A percentile compares a stretch with the other conserved stretches of the same genome.
These are phyloP conservation scores for Fraxinus angustifolia DNA, from an alignment of 305 asterid genomes.

Conservation along the genomic window DNA sequence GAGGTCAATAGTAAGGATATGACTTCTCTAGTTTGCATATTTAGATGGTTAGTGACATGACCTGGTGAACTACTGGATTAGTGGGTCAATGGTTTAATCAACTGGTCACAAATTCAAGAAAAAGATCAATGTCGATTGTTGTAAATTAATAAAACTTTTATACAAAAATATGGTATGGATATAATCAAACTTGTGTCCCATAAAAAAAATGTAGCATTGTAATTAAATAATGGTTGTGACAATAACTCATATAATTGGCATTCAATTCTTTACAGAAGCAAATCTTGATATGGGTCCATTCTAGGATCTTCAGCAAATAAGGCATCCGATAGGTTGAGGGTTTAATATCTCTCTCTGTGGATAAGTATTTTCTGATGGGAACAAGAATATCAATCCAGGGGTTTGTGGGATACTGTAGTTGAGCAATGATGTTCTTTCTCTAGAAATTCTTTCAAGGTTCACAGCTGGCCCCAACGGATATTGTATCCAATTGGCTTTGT, in stretches of 20 bases:
- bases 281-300: constrained; percentile 70
- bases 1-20: no score
- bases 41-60: no score
- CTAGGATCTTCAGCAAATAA: constrained; percentile 61
- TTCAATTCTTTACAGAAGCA: constrained; percentile 60
- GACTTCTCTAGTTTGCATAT: no score
- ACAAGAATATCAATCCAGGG: constrained; percentile 45
- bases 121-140: no score
- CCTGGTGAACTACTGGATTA: no score
- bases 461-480: constrained; percentile 73
- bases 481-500: constrained; percentile 76
- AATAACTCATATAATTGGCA: constrained; percentile 68
- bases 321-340: constrained; percentile 38
- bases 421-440: constrained; percentile 68
- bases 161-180: no score
- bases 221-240: constrained; percentile 2
- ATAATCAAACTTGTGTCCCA: no score
- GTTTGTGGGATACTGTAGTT: constrained; percentile 63
- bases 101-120: no score
- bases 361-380: constrained; percentile 33
- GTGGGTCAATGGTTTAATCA: no score
- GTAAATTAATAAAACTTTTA: not conserved
- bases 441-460: constrained; percentile 47
- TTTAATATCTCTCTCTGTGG: constrained; percentile 44
- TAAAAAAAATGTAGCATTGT: no score